Base-by-base conservation (phyloP, 345 rosid genomes). In the Corymbia maculata region DNA sequence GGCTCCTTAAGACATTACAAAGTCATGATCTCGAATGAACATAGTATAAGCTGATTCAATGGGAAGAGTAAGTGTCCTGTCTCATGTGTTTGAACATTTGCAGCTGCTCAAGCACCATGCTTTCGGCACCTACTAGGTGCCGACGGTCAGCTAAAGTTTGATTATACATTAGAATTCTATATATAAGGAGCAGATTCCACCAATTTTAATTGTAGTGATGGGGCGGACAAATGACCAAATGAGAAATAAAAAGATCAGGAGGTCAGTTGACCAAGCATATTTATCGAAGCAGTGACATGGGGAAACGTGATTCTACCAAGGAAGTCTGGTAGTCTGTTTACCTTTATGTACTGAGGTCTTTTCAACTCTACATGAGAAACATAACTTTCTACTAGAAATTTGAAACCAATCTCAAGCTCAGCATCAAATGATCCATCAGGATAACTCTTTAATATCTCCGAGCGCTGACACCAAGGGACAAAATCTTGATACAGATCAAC, bases 391-490 rank as follows among this genome's bases (percentile, higher is more conserved):
- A 95, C 95, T 68, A 96, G 92, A 91, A 95, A 98, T 91, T 96
- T 98, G 90, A 98, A 98, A 88, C 98, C 99, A 89, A 98, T 98
- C 95, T 97, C 99, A 84, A 98, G 89, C 75, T 98, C 98, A 2
- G 99, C 99, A 91, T 97, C 99, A 87, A 98, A 96, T 9, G 99
- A 97, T 42, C 99, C 99, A 88, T 96, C 97, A 2, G 98, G 96
- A 89, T 96, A 86, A 5, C 79, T 91, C 92, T 92, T 94, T n/a
- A 95, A 66, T 88, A 98, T 89, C 87, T 98, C 99, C 2, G 95
- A 96, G 90, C 96, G 95, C 90, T 98, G 96, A 91, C 99, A 98
- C 99, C 97, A 94, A 16, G 98, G 98, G 45, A 97, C 98, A 92
- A 98, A 96, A n/a, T 98, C 98, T 82, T 98, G 95, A 93, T 97